phyloP scores from a whole-genome alignment of 768 basidiomycete genomes.

The Lactarius psammicola region DNA sequence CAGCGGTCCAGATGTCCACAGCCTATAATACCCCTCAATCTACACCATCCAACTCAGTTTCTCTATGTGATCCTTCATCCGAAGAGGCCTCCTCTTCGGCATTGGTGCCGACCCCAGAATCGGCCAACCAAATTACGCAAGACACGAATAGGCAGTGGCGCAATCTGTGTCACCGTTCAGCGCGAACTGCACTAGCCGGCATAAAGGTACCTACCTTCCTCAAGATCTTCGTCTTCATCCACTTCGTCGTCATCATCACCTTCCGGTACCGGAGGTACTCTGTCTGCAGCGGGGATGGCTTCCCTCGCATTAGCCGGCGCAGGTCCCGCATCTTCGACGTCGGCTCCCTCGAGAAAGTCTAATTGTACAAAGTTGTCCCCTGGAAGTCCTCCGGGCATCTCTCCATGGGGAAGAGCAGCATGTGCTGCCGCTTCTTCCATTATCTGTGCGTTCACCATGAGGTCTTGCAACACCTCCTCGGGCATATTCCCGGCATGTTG shows the following conservation, averaged over 20 bases:
- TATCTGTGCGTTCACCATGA: slow-evolving; percentile 22
- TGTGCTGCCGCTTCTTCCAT: slow-evolving; percentile 24
- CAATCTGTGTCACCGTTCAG: slow-evolving; percentile 18
- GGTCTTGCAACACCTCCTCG: slow-evolving; percentile 24
- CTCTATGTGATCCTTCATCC: slow-evolving; percentile 14
- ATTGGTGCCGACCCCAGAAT: slow-evolving; percentile 23
- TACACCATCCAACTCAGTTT: slow-evolving; percentile 19
- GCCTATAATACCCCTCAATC: background rate
- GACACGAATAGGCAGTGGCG: slow-evolving; percentile 26
- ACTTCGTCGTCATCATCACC: slow-evolving; percentile 11
- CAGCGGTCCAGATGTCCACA: no score
- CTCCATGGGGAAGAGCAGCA: slow-evolving; percentile 22
- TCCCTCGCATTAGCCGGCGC: background rate
- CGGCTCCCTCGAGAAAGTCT: slow-evolving; percentile 15
- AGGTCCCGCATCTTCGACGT: slow-evolving; percentile 6
- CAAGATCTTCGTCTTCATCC: slow-evolving; percentile 23
- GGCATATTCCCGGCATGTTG: slow-evolving; percentile 28
- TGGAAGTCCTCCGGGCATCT: slow-evolving; percentile 27
- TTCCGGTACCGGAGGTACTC: background rate
- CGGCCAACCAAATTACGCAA: slow-evolving; percentile 27
- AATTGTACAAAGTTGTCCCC: slow-evolving; percentile 29
- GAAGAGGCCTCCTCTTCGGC: slow-evolving; percentile 20
- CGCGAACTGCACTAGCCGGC: background rate
- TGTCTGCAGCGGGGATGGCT: background rate
- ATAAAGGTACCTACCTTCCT: slow-evolving; percentile 17